Percentiles rank a stretch among this genome's conserved stretches.
Evolutionary conservation across 176 grass and related monocot genomes (phyloP).

Genomic region (Lolium multiflorum): DNA sequence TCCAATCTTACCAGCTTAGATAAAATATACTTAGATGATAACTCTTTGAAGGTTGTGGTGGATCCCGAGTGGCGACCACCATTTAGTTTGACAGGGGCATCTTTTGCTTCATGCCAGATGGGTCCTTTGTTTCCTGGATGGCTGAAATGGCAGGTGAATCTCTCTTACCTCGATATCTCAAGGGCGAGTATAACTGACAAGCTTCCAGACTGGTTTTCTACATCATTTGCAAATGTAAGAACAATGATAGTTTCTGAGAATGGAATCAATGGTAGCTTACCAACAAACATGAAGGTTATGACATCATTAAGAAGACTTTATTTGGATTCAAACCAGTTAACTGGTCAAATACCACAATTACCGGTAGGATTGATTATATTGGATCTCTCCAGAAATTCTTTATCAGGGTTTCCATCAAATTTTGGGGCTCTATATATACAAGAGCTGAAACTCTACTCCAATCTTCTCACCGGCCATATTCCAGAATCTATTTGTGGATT

Average conservation of each 20-base stretch:
- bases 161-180: background rate
- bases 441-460: background rate
- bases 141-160: slow-evolving; percentile 18
- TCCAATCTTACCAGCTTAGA: background rate
- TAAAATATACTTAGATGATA: background rate
- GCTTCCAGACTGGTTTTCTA: slow-evolving; percentile 47
- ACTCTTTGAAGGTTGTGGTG: background rate
- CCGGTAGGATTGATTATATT: background rate
- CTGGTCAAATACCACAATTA: background rate
- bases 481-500: background rate
- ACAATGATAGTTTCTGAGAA: background rate
- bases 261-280: background rate
- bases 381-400: background rate
- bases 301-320: background rate
- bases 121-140: slow-evolving; percentile 44
- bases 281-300: background rate
- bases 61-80: slow-evolving; percentile 30
- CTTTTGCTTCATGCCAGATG: slow-evolving; percentile 31
- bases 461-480: background rate
- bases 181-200: slow-evolving; percentile 17
- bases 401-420: background rate
- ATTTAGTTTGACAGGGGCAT: background rate
- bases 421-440: background rate
- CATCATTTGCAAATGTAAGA: background rate
- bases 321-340: slow-evolving; percentile 25